Conservation (phyloP, 495 filamentous ascomycete species). For the Xylaria longipes region DNA sequence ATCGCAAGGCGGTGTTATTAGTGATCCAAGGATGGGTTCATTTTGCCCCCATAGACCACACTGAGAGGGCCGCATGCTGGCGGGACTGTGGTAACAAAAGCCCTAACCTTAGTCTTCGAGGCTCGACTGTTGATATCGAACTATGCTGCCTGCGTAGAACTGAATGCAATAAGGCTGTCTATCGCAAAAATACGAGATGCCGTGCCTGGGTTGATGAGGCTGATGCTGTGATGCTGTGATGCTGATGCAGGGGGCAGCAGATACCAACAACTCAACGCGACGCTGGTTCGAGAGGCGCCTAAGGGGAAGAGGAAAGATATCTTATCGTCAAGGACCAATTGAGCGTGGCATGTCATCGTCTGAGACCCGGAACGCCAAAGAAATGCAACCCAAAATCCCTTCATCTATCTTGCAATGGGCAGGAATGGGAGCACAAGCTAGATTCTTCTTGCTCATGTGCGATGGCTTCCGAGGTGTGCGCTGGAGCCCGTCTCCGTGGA, state of each 20-base stretch:
- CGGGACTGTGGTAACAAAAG: not conserved
- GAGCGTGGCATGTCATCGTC: slow-evolving; percentile 22
- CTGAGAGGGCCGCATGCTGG: not conserved
- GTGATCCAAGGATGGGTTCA: slow-evolving; percentile 36
- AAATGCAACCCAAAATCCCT: slow-evolving; percentile 37
- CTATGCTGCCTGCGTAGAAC: slow-evolving; percentile 14
- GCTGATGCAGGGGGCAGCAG: slow-evolving; percentile 16
- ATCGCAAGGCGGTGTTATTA: slow-evolving; percentile 26
- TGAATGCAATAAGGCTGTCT: slow-evolving; percentile 23
- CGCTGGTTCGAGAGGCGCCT: not conserved
- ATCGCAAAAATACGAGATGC: slow-evolving; percentile 21
- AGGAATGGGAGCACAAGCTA: not conserved
- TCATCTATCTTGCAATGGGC: slow-evolving; percentile 11
- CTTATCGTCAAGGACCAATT: slow-evolving; percentile 28
- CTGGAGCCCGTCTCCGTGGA: slow-evolving; percentile 63
- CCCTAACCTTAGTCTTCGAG: not conserved
- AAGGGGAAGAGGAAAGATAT: slow-evolving; percentile 20
- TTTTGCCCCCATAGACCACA: slow-evolving; percentile 26
- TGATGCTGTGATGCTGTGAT: slow-evolving; percentile 7
- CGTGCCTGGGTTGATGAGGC: slow-evolving; percentile 5
- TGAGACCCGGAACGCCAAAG: slow-evolving; percentile 39
- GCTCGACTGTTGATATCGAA: slow-evolving; percentile 17
- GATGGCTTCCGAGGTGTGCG: slow-evolving; percentile 40
- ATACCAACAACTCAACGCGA: not conserved
- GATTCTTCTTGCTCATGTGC: slow-evolving; percentile 38